Conservation (phyloP, 1,284 basidiomycete species). For the Coniferiporia sulphurascens region DNA sequence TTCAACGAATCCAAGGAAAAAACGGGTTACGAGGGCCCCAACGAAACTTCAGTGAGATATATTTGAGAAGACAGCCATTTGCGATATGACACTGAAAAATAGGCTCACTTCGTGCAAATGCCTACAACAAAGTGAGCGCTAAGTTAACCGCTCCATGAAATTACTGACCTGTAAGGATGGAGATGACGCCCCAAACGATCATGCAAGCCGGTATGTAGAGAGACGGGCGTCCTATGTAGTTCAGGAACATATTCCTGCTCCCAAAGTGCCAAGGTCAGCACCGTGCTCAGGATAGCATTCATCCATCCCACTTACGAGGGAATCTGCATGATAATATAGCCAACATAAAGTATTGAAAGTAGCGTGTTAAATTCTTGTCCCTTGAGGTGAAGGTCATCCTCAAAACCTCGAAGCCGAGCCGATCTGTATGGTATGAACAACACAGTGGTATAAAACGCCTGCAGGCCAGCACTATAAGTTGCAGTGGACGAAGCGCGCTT, state of each 20-base stretch:
- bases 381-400: conserved; percentile 61
- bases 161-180: conserved; percentile 19
- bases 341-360: conserved; percentile 54
- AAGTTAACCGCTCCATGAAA: conserved; percentile 14
- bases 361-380: conserved; percentile 67
- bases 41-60: conserved; percentile 28
- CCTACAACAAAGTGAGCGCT: conserved; percentile 32
- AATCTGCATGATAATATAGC: conserved; percentile 31
- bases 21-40: conserved; percentile 10
- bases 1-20: conserved; percentile 51
- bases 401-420: conserved; percentile 65
- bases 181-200: conserved; percentile 27
- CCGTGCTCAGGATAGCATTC: conserved; percentile 23
- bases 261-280: neutral
- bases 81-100: conserved; percentile 11
- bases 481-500: no score
- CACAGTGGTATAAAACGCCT: neutral
- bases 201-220: conserved; percentile 37
- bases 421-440: conserved; percentile 37
- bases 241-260: conserved; percentile 18
- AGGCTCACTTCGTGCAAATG: conserved; percentile 49
- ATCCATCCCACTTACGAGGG: conserved; percentile 13
- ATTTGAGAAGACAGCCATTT: neutral
- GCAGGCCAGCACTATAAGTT: no score
- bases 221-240: conserved; percentile 20